Conservation (phyloP, 2,329 filamentous ascomycete genomes). For the Calonectria hongkongensis region DNA sequence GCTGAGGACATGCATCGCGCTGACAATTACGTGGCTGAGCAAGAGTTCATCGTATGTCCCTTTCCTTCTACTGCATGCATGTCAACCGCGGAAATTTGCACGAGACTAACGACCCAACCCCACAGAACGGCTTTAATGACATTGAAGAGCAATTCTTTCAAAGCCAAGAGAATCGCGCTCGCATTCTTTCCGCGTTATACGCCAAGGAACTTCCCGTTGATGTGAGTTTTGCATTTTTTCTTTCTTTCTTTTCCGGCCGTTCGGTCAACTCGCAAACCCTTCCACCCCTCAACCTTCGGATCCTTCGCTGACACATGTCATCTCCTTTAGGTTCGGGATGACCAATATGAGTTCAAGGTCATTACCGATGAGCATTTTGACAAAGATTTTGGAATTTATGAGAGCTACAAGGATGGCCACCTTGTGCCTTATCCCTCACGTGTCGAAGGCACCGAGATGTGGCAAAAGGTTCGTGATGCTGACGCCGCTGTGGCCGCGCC, state of each 20-base stretch:
- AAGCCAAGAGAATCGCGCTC: constrained; percentile 66
- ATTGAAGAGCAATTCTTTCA: constrained; percentile 65
- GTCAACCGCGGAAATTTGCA: constrained; percentile 48
- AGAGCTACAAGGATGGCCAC: constrained; percentile 63
- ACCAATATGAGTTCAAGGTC: constrained; percentile 66
- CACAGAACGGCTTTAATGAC: constrained; percentile 63
- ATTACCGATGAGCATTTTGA: constrained; percentile 67
- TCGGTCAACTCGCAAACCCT: constrained; percentile 33
- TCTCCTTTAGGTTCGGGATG: constrained; percentile 61
- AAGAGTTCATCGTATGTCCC: constrained; percentile 63
- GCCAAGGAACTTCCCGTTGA: constrained; percentile 68
- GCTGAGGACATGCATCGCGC: constrained; percentile 62
- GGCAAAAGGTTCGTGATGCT: constrained; percentile 60
- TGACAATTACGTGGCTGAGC: constrained; percentile 59
- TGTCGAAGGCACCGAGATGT: constrained; percentile 66
- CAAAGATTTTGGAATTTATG: constrained; percentile 65
- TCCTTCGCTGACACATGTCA: constrained; percentile 47
- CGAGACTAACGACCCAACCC: constrained; percentile 44
- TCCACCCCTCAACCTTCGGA: constrained; percentile 40
- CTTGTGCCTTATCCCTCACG: constrained; percentile 68
- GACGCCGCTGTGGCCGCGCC: constrained; percentile 61
- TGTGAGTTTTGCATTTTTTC: constrained; percentile 63
- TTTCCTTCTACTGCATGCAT: constrained; percentile 44
- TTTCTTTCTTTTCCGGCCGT: constrained; percentile 1
- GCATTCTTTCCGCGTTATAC: constrained; percentile 66